Evolutionary conservation across 2,329 filamentous ascomycete genomes (phyloP).

Genomic region (Fusarium tupiense): DNA sequence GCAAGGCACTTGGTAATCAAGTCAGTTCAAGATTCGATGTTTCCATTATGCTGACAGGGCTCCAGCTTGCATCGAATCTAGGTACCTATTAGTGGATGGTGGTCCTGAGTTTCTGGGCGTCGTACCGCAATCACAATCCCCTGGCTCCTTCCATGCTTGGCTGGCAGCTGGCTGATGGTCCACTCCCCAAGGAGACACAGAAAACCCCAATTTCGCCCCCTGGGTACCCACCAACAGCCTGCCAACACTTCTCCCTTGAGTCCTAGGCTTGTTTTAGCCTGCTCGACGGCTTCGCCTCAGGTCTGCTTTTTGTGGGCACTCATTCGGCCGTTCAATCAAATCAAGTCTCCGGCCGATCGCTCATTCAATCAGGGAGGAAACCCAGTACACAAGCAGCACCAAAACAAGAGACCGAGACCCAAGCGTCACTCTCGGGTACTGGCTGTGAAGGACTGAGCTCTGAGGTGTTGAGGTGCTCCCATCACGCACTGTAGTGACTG

Average conservation of each 20-base stretch:
- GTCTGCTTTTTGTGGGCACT: conserved; percentile 35
- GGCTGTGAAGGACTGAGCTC: neutral
- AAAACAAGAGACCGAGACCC: conserved; percentile 24
- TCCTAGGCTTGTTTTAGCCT: conserved; percentile 25
- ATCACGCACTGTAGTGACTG: conserved; percentile 16
- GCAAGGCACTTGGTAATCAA: neutral
- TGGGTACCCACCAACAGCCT: conserved; percentile 25
- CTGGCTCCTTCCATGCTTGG: conserved; percentile 18
- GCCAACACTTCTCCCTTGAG: conserved; percentile 13
- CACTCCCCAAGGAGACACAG: conserved; percentile 22
- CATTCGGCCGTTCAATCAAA: conserved; percentile 39
- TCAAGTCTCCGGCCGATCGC: conserved; percentile 14
- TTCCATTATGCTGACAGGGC: neutral
- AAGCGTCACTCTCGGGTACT: conserved; percentile 30
- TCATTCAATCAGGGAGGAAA: conserved; percentile 38
- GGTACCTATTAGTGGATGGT: conserved; percentile 19
- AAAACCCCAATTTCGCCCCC: conserved; percentile 29
- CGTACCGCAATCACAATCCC: neutral
- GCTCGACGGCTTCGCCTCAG: conserved; percentile 39
- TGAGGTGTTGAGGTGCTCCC: neutral
- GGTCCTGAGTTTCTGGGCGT: neutral
- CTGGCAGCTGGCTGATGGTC: conserved; percentile 16
- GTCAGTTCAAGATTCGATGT: neutral
- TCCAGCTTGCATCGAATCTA: neutral
- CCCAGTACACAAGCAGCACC: conserved; percentile 28